A percentile compares a stretch with the other conserved stretches of the same genome.
Conservation (phyloP, 352 stramenopile genomes). For the Phytopythium ostracodes region DNA sequence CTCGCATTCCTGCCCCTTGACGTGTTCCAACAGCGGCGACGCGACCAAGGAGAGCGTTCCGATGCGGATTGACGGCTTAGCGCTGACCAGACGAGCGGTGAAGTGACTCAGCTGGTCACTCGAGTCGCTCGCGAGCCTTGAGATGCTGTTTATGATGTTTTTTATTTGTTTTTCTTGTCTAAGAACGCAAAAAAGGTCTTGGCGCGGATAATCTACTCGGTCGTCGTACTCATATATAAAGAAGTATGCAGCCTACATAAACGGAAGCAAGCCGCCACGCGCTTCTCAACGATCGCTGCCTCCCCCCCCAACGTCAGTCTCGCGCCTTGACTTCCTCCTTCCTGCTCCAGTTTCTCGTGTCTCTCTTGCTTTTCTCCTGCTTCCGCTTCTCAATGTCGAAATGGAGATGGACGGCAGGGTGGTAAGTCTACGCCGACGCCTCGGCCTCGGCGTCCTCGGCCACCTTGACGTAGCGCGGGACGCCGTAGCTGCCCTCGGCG, state of each 20-base stretch:
- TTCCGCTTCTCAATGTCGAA: not conserved
- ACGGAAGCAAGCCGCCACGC: not conserved
- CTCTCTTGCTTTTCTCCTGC: not conserved
- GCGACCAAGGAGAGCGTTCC: not conserved
- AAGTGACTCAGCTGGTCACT: too few species aligned
- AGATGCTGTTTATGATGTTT: not conserved
- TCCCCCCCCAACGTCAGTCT: not conserved
- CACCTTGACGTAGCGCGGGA: slow-evolving; percentile 88
- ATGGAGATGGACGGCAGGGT: not conserved
- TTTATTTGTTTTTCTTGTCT: slow-evolving; percentile 2
- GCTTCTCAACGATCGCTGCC: not conserved
- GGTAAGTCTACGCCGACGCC: slow-evolving; percentile 11
- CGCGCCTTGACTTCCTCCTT: not conserved
- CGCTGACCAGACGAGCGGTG: too few species aligned
- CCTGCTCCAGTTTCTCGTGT: not conserved
- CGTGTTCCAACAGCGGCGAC: slow-evolving; percentile 34
- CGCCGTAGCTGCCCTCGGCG: slow-evolving; percentile 75
- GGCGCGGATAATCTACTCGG: slow-evolving; percentile 8
- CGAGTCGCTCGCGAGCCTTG: not conserved
- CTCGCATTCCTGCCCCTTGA: slow-evolving; percentile 41
- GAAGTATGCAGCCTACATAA: not conserved
- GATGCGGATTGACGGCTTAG: not conserved
- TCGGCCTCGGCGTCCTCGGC: slow-evolving; percentile 21
- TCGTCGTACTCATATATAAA: slow-evolving; percentile 2
- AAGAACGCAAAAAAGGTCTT: slow-evolving; percentile 5